Evolutionary conservation across 2,329 filamentous ascomycete genomes (phyloP).

Genomic region (Stromatinia cepivora): DNA sequence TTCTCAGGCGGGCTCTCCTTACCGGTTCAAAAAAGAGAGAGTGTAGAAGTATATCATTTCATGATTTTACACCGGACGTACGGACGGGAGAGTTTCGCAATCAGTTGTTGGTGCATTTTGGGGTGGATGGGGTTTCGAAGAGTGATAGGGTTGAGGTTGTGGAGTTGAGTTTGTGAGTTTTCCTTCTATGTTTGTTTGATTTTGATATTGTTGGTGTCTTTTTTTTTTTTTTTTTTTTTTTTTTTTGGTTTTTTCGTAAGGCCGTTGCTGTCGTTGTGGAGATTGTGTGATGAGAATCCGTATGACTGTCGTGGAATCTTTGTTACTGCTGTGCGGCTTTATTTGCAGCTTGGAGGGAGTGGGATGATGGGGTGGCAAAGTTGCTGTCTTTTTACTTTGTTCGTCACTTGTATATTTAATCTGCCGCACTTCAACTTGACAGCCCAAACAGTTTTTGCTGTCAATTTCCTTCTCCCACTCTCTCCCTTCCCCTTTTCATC

Average conservation of each 20-base stretch:
- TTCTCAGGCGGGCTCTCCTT: constrained; percentile 31
- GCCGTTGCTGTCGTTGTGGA: background rate
- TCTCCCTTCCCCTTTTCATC: background rate
- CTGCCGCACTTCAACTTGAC: background rate
- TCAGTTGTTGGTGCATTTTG: constrained; percentile 32
- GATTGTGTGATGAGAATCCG: background rate
- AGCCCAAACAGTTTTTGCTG: background rate
- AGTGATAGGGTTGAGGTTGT: constrained; percentile 30
- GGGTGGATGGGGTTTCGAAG: constrained; percentile 2
- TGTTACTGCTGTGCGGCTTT: background rate
- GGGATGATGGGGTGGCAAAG: background rate
- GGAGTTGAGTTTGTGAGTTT: constrained; percentile 38
- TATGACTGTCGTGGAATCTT: background rate
- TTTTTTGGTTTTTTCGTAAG: background rate
- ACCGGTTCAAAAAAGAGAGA: constrained; percentile 27
- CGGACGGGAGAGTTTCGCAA: constrained; percentile 26
- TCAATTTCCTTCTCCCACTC: background rate
- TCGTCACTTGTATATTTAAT: background rate
- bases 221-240: background rate
- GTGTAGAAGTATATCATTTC: constrained; percentile 34
- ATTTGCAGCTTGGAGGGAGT: too few species aligned
- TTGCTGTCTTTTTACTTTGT: background rate
- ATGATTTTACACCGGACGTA: constrained; percentile 36
- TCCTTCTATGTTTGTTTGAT: background rate
- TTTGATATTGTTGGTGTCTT: background rate